Percentiles rank a stretch among this genome's conserved stretches.
These are phyloP conservation scores for Dimocarpus longan DNA, from an alignment of 345 rosid genomes.

Conservation along the genomic window DNA sequence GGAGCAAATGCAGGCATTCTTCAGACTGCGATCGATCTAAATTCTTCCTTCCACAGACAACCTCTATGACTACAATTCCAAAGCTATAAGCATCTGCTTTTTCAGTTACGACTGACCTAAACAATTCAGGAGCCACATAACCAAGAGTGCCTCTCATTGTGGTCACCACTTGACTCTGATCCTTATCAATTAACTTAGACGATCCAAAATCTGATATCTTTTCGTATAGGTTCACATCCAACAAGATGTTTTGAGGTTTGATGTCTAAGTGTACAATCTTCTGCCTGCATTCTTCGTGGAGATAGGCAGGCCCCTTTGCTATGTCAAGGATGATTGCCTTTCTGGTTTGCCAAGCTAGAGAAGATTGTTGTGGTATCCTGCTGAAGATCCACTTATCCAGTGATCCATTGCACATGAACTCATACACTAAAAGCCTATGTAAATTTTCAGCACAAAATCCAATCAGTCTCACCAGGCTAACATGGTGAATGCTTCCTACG, in stretches of 20 bases:
- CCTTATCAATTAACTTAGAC: neutral
- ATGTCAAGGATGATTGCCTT: neutral
- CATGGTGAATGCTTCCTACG: neutral
- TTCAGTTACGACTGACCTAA: neutral
- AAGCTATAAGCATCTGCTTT: neutral
- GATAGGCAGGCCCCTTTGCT: neutral
- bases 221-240: neutral
- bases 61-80: neutral
- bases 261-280: too few species aligned
- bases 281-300: neutral
- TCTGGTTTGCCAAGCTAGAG: neutral
- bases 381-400: neutral
- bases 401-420: neutral
- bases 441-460: neutral
- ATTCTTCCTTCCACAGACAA: neutral
- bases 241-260: neutral
- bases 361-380: neutral
- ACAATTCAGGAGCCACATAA: neutral
- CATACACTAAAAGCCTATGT: neutral
- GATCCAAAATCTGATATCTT: neutral
- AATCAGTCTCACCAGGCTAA: neutral
- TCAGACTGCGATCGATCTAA: neutral
- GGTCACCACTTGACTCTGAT: neutral
- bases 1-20: neutral
- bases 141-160: neutral